These are phyloP conservation scores for Trichoderma sp. DNA, from an alignment of 2,329 filamentous ascomycete species.

Conservation along the genomic window DNA sequence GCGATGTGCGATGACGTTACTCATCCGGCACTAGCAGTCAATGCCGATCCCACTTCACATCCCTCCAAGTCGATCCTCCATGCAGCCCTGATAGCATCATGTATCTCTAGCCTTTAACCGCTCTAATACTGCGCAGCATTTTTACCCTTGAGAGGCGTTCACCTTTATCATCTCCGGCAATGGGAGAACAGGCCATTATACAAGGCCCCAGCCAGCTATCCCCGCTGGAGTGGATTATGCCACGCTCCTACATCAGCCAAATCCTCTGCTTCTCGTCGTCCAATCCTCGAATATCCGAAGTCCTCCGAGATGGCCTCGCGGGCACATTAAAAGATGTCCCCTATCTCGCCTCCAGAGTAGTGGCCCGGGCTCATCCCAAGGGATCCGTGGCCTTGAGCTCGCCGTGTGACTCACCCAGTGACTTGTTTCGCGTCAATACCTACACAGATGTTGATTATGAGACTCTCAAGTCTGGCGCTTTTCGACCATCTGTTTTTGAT, in stretches of 20 bases:
- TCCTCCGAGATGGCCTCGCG: slow-evolving; percentile 5
- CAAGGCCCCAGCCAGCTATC: slow-evolving; percentile 1
- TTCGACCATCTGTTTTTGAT: slow-evolving; percentile 1
- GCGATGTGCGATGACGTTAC: not conserved
- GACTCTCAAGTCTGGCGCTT: not conserved
- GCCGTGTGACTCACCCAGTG: not conserved
- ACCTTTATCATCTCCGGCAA: not conserved
- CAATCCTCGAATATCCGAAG: slow-evolving; percentile 12
- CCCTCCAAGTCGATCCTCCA: not conserved
- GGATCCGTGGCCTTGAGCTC: slow-evolving; percentile 8
- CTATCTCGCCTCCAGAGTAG: slow-evolving; percentile 11
- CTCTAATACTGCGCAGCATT: not conserved
- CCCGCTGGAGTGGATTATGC: slow-evolving; percentile 23
- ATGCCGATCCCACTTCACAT: not conserved
- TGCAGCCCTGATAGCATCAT: not conserved
- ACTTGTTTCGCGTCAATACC: slow-evolving; percentile 5
- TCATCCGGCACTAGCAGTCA: not conserved
- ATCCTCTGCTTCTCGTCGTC: slow-evolving; percentile 17
- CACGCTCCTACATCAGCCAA: slow-evolving; percentile 19
- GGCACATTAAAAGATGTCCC: slow-evolving; percentile 5
- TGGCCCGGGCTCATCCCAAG: not conserved
- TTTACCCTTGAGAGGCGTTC: not conserved
- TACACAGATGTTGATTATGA: not conserved
- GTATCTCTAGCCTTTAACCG: not conserved
- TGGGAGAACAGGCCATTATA: not conserved